Conservation (phyloP, 768 basidiomycete species). For the Podaxis carcinomalis region DNA sequence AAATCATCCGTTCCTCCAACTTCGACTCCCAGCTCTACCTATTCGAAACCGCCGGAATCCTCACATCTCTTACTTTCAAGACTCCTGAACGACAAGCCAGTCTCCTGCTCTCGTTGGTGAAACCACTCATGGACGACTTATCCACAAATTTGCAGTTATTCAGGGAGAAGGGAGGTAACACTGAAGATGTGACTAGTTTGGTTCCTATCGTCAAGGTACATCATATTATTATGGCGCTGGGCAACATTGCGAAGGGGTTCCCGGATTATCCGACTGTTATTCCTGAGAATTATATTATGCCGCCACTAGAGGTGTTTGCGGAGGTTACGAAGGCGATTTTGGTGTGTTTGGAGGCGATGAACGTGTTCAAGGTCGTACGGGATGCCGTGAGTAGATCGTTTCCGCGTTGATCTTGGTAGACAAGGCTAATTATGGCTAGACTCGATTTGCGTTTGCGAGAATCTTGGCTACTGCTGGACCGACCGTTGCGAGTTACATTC, state of each 20-base stretch:
- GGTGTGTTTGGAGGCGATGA: constrained; percentile 85
- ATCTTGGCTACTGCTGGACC: constrained; percentile 88
- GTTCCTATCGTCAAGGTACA: constrained; percentile 84
- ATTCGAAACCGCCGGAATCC: constrained; percentile 85
- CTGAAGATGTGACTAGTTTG: constrained; percentile 60
- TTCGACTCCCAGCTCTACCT: constrained; percentile 93
- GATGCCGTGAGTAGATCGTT: constrained; percentile 69
- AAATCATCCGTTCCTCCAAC: constrained; percentile 70
- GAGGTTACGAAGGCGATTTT: constrained; percentile 85
- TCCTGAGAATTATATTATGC: constrained; percentile 61
- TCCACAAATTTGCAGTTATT: constrained; percentile 51
- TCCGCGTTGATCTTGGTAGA: not conserved
- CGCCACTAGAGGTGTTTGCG: constrained; percentile 75
- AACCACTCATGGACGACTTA: constrained; percentile 76
- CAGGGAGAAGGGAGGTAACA: constrained; percentile 38
- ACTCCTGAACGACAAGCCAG: constrained; percentile 63
- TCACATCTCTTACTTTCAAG: constrained; percentile 73
- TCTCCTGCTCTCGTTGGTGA: constrained; percentile 71
- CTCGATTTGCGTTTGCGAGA: constrained; percentile 89
- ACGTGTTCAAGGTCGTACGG: constrained; percentile 77
- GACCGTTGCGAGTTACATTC: constrained; percentile 81
- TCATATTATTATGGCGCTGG: constrained; percentile 91
- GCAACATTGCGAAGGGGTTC: constrained; percentile 94
- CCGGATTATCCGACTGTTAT: constrained; percentile 80
- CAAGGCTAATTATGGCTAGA: constrained; percentile 38